Evolutionary conservation across 2,329 filamentous ascomycete genomes (phyloP), one percentile per base, ranked within the genome.

Genomic region (Aspergillus calidoustus): DNA sequence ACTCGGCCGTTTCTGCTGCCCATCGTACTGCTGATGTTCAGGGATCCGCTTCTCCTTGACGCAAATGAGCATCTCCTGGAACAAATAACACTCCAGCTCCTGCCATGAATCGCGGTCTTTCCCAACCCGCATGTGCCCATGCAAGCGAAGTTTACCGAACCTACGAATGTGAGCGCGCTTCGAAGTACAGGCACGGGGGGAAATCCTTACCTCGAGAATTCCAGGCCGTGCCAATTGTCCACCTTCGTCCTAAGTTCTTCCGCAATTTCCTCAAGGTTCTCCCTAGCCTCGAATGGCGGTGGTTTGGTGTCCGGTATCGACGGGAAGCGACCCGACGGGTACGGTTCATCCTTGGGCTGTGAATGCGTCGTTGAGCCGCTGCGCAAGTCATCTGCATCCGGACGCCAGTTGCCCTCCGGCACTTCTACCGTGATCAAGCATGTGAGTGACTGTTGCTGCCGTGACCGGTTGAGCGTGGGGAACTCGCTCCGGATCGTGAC

Each of bases 1-100:
- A 3, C 88, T 87, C 9, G 86, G 82, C 75, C 90, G 93, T 23
- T 84, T 84, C 1, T 79, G 78, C 1, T 78, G 69, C 25, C 81
- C 81, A n/a, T 86, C 89, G 86, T 91, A 93, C 66, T 91, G 82
- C 64, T 71, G 74, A 51, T 76, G 70, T 44, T 82, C 68, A 9
- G 82, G 75, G 8, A 83, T 78, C 80, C 93, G 97, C 85, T 97
- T 98, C 79, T 98, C 95, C 79, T 98, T 99, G 64, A 99, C 93
- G 74, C 95, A 99, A 67, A 99, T 99, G 70, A 99, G 90, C 95
- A 99, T 99, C 80, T 99, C 95, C 4, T 91, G 92, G 74, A 99
- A 99, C 31, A 99, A 85, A 76, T 92, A 99, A 77, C 95, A 99
- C 76, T 99, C 93, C 59, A 99, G 81, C 76, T 98, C 95, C 81